Evolutionary conservation across 176 grass and related monocot species (phyloP).

Genomic region (Coix lacrymajobi): DNA sequence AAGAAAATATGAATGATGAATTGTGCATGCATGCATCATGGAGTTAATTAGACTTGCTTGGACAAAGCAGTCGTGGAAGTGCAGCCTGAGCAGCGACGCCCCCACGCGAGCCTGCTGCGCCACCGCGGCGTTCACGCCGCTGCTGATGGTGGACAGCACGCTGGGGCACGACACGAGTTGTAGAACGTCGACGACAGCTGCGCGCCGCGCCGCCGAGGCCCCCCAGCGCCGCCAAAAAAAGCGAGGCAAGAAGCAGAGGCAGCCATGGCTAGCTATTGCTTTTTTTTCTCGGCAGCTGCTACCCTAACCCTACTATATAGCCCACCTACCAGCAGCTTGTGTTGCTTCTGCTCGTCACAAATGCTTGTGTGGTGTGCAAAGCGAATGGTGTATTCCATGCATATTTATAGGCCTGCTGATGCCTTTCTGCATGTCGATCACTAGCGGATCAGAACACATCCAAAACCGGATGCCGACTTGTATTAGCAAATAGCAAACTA

Average conservation of each 20-base stretch:
- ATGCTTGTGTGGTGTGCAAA: too few species aligned
- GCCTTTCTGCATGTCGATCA: too few species aligned
- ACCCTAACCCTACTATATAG: too few species aligned
- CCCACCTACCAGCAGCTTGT: too few species aligned
- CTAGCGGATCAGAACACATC: too few species aligned
- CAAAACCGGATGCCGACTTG: too few species aligned
- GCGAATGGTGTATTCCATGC: too few species aligned
- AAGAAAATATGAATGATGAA: too few species aligned
- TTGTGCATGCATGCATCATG: too few species aligned
- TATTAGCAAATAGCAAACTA: too few species aligned
- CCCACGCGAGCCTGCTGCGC: constrained; percentile 48
- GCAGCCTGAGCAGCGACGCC: constrained; percentile 68
- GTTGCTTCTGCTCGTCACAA: too few species aligned
- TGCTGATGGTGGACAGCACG: constrained; percentile 56
- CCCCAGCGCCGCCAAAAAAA: constrained; percentile 12
- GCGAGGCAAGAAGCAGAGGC: neutral
- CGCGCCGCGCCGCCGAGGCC: constrained; percentile 35
- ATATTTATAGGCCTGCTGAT: too few species aligned
- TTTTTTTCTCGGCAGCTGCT: neutral
- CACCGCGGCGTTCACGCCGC: constrained; percentile 46
- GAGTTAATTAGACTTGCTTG: constrained; percentile 43
- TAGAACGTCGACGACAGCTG: constrained; percentile 87
- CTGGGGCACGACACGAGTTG: constrained; percentile 53
- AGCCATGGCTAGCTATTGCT: constrained; percentile 24
- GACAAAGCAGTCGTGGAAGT: constrained; percentile 98